Percentiles rank a stretch among this genome's conserved stretches.
phyloP scores from a whole-genome alignment of 2,329 filamentous ascomycete genomes.

The Aspergillus awamori region DNA sequence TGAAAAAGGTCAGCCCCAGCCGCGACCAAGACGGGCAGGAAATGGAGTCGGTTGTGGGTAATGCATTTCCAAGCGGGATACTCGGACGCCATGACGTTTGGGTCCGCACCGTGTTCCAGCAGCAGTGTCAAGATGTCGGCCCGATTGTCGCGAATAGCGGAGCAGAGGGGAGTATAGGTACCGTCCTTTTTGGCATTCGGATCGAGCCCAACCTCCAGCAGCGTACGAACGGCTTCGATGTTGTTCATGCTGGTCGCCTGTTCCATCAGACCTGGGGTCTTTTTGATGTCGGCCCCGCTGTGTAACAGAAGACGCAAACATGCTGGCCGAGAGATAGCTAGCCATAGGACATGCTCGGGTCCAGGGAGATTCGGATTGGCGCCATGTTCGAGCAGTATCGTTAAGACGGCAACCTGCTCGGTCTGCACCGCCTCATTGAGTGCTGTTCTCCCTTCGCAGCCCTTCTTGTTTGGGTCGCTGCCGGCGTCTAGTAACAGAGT shows the following conservation, averaged over 20 bases:
- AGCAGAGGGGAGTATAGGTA: conserved; percentile 69
- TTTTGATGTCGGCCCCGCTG: conserved; percentile 63
- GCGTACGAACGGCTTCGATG: conserved; percentile 61
- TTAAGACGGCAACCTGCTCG: conserved; percentile 61
- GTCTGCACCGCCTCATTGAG: conserved; percentile 64
- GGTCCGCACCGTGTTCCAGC: conserved; percentile 55
- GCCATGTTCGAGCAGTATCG: conserved; percentile 57
- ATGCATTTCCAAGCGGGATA: conserved; percentile 71
- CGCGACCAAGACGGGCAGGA: conserved; percentile 61
- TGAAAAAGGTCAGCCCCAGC: conserved; percentile 62
- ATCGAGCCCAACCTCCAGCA: conserved; percentile 62
- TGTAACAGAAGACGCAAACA: conserved; percentile 62
- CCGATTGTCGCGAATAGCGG: conserved; percentile 68
- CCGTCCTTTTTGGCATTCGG: conserved; percentile 67
- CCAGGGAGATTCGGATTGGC: conserved; percentile 70
- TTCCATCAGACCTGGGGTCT: conserved; percentile 66
- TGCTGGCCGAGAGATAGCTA: conserved; percentile 60
- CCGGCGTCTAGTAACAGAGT: conserved; percentile 65
- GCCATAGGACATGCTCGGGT: conserved; percentile 71
- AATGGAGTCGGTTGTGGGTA: conserved; percentile 65
- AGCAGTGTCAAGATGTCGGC: conserved; percentile 64
- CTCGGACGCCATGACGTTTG: conserved; percentile 61
- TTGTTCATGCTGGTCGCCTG: conserved; percentile 66
- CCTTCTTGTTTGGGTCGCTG: conserved; percentile 62
- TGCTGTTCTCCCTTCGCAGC: conserved; percentile 63